A percentile compares a stretch with the other conserved stretches of the same genome.
Conservation (phyloP, 2,329 filamentous ascomycete genomes). For the Zymoseptoria passerinii region DNA sequence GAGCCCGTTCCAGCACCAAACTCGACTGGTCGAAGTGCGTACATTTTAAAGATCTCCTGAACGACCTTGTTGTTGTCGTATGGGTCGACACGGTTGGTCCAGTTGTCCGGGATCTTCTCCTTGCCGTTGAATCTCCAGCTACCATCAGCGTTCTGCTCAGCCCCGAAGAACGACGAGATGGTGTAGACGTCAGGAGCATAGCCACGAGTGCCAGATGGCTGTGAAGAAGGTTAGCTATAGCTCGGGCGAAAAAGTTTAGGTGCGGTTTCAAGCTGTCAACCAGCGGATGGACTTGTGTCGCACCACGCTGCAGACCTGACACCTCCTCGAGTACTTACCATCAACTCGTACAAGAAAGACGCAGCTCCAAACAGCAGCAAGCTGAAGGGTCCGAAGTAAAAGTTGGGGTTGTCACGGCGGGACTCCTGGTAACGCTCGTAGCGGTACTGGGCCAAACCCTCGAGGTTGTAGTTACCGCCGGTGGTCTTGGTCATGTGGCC, state of each 20-base stretch:
- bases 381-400: constrained; percentile 36
- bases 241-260: too few species aligned
- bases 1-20: constrained; percentile 26
- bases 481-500: constrained; percentile 30
- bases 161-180: constrained; percentile 36
- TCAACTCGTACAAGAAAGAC: constrained; percentile 38
- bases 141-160: constrained; percentile 32
- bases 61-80: constrained; percentile 30
- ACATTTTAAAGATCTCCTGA: constrained; percentile 33
- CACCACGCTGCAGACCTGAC: not conserved
- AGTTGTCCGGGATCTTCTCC: constrained; percentile 36
- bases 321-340: constrained; percentile 12
- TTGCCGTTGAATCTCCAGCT: constrained; percentile 32
- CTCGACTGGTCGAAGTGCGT: constrained; percentile 34
- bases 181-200: constrained; percentile 30
- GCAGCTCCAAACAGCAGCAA: constrained; percentile 37
- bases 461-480: constrained; percentile 31
- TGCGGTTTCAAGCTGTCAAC: too few species aligned
- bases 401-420: constrained; percentile 32
- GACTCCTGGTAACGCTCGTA: constrained; percentile 35
- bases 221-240: not conserved
- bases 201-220: constrained; percentile 26
- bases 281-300: too few species aligned
- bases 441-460: constrained; percentile 33
- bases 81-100: constrained; percentile 26